These are phyloP conservation scores for Ascochyta clinopodiicola DNA, from an alignment of 2,329 filamentous ascomycete genomes.

Conservation along the genomic window DNA sequence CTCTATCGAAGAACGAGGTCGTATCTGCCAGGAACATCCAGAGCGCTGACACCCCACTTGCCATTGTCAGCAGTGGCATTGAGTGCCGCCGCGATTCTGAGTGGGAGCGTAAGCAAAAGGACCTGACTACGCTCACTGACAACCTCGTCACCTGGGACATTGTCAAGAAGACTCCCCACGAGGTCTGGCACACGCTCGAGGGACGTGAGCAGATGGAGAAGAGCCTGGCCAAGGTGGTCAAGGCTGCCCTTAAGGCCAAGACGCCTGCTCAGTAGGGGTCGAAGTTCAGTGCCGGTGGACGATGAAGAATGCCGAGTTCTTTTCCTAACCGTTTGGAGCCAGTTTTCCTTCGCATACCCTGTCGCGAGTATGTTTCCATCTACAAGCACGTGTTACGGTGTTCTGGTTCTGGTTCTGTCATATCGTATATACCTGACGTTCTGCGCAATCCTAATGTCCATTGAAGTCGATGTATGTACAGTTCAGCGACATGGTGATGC, in stretches of 20 bases:
- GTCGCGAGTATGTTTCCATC: slow-evolving; percentile 4
- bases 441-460: background rate
- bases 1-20: slow-evolving; percentile 84
- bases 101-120: slow-evolving; percentile 87
- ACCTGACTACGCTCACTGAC: slow-evolving; percentile 79
- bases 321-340: background rate
- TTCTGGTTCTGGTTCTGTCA: slow-evolving; percentile 2
- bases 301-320: background rate
- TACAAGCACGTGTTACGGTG: slow-evolving; percentile 11
- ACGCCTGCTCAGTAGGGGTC: background rate
- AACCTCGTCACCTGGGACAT: slow-evolving; percentile 86
- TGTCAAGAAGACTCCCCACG: slow-evolving; percentile 81
- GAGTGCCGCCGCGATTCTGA: slow-evolving; percentile 68
- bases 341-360: slow-evolving; percentile 15
- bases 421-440: slow-evolving; percentile 10
- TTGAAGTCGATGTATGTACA: background rate
- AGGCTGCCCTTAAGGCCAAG: slow-evolving; percentile 33
- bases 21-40: slow-evolving; percentile 80
- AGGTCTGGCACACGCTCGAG: slow-evolving; percentile 80
- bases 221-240: slow-evolving; percentile 73
- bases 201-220: slow-evolving; percentile 80
- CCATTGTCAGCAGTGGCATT: slow-evolving; percentile 81
- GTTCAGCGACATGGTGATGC: background rate
- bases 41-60: slow-evolving; percentile 74
- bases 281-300: background rate